phyloP scores from a whole-genome alignment of 768 basidiomycete genomes.

The Fomitopsis pulvina region DNA sequence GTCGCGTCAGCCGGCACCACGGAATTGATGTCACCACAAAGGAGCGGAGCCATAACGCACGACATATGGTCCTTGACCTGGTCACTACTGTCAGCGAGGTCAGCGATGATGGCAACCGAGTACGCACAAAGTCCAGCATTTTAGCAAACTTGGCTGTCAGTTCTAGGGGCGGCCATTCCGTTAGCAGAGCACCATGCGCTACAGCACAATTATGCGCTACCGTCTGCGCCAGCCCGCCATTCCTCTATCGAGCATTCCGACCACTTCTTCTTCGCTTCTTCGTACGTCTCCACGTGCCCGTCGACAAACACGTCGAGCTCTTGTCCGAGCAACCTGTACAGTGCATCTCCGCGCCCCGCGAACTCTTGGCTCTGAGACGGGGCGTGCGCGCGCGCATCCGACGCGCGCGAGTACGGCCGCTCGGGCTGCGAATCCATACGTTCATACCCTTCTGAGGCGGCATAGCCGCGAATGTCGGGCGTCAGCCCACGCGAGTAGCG shows the following conservation, averaged over 20 bases:
- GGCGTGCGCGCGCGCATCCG: background rate
- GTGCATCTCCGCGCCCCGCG: slow-evolving; percentile 10
- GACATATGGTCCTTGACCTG: slow-evolving; percentile 43
- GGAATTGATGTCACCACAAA: background rate
- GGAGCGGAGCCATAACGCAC: slow-evolving; percentile 23
- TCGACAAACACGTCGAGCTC: slow-evolving; percentile 39
- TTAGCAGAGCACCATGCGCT: no score
- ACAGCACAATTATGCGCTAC: no score
- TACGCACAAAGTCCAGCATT: slow-evolving; percentile 45
- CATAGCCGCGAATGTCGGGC: background rate
- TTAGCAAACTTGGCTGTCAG: slow-evolving; percentile 34
- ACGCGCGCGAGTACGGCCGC: background rate
- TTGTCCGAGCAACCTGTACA: slow-evolving; percentile 35
- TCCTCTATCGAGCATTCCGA: slow-evolving; percentile 42
- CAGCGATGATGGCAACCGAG: background rate
- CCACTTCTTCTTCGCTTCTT: slow-evolving; percentile 40
- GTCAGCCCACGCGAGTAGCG: slow-evolving; percentile 1
- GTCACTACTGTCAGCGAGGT: background rate
- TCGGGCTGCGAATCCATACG: background rate
- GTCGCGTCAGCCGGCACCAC: no score
- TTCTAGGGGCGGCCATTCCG: slow-evolving; percentile 26
- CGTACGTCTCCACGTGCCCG: slow-evolving; percentile 37
- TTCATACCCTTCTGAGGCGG: background rate
- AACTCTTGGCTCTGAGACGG: background rate
- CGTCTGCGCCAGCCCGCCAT: slow-evolving; percentile 49